Conservation (phyloP, 306 rosid genomes). For the Rosa chinensis region DNA sequence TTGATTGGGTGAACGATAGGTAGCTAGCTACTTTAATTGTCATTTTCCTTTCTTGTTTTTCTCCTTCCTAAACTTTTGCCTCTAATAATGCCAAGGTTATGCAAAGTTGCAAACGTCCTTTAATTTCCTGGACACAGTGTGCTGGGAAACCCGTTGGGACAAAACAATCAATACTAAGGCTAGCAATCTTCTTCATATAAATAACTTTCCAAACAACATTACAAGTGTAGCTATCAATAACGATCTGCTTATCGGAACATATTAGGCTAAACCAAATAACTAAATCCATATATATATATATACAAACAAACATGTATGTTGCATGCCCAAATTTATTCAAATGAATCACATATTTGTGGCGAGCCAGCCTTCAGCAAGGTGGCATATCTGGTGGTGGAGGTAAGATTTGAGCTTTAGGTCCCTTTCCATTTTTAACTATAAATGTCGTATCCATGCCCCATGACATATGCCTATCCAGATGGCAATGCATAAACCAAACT, state of each 20-base stretch:
- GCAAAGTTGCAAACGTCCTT: not conserved
- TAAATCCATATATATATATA: too few relatives aligned
- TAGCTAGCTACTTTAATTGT: not conserved
- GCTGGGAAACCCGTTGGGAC: not conserved
- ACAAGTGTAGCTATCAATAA: too few relatives aligned
- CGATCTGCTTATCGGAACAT: not conserved
- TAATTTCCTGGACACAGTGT: not conserved
- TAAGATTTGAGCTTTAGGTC: not conserved
- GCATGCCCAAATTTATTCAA: not conserved
- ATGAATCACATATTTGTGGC: not conserved
- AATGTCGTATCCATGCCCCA: conserved; percentile 36
- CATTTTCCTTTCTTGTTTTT: not conserved
- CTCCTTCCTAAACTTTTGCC: not conserved
- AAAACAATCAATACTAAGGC: not conserved
- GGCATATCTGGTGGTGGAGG: conserved; percentile 39
- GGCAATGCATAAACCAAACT: conserved; percentile 39
- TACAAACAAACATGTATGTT: not conserved
- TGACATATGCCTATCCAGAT: conserved; percentile 27
- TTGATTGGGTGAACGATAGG: not conserved
- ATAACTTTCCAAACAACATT: too few relatives aligned
- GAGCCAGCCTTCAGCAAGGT: conserved; percentile 17
- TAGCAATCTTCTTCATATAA: too few relatives aligned
- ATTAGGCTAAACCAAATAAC: not conserved
- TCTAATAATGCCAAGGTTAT: not conserved
- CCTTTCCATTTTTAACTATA: conserved; percentile 29